These are phyloP conservation scores for Alternaria alternata DNA, from an alignment of 2,329 filamentous ascomycete species.

Conservation along the genomic window DNA sequence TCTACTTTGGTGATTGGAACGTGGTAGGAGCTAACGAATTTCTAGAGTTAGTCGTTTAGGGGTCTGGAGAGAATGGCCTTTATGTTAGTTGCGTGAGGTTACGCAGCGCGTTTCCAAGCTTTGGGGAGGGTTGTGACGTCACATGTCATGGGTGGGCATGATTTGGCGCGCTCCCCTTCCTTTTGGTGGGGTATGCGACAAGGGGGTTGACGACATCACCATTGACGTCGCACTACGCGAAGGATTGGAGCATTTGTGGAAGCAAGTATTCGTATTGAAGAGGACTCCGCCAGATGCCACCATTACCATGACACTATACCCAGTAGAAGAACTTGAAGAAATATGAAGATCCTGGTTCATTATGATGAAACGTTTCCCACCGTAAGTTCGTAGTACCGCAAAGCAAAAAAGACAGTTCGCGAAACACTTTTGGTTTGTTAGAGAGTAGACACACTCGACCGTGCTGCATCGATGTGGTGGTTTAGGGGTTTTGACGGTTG, in stretches of 20 bases:
- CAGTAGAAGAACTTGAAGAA: neutral
- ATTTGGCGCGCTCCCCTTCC: slow-evolving; percentile 8
- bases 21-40: neutral
- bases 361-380: neutral
- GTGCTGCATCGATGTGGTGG: neutral
- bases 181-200: slow-evolving; percentile 13
- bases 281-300: neutral
- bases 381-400: neutral
- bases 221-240: neutral
- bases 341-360: neutral
- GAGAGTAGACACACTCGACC: neutral
- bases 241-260: neutral
- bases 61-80: neutral
- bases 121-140: slow-evolving; percentile 14
- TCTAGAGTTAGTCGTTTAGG: neutral
- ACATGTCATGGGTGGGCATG: slow-evolving; percentile 3
- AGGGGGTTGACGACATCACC: slow-evolving; percentile 5
- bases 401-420: neutral
- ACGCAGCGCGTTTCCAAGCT: slow-evolving; percentile 12
- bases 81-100: slow-evolving; percentile 9
- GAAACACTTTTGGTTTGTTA: slow-evolving; percentile 6
- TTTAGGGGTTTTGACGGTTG: neutral
- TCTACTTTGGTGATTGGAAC: neutral
- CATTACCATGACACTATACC: neutral
- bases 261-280: neutral